These are phyloP conservation scores for Colletotrichum coccodes DNA, from an alignment of 2,329 filamentous ascomycete species.

Conservation along the genomic window DNA sequence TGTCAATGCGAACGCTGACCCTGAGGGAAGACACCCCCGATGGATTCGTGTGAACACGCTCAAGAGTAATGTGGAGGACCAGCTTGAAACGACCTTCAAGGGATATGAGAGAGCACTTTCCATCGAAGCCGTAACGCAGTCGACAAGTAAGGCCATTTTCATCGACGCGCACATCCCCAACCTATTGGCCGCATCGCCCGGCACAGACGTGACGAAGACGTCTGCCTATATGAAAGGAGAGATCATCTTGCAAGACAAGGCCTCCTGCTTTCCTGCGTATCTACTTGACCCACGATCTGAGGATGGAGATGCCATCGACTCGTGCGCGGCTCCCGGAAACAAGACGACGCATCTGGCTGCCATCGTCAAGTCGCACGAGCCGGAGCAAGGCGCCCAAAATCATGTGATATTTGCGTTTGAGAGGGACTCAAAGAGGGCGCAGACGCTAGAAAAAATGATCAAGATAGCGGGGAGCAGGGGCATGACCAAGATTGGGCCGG, in stretches of 20 bases:
- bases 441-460: constrained; percentile 87
- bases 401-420: constrained; percentile 81
- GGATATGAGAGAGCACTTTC: constrained; percentile 66
- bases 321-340: constrained; percentile 94
- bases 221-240: constrained; percentile 79
- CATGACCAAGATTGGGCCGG: constrained; percentile 74
- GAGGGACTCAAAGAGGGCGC: constrained; percentile 76
- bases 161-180: constrained; percentile 87
- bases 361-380: constrained; percentile 64
- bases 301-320: constrained; percentile 86
- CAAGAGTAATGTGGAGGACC: constrained; percentile 74
- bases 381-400: constrained; percentile 45
- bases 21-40: constrained; percentile 75
- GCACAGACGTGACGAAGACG: constrained; percentile 77
- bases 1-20: constrained; percentile 62
- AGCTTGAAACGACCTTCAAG: constrained; percentile 80
- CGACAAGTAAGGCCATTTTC: constrained; percentile 64
- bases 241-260: constrained; percentile 95
- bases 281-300: constrained; percentile 75
- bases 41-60: constrained; percentile 92
- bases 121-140: constrained; percentile 65
- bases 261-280: constrained; percentile 95
- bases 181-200: constrained; percentile 80
- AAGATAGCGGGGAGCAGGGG: constrained; percentile 75
- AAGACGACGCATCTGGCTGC: constrained; percentile 95